Evolutionary conservation across 2,329 filamentous ascomycete genomes (phyloP), one percentile per base, ranked within the genome.

Genomic region (Fusarium penzigii): DNA sequence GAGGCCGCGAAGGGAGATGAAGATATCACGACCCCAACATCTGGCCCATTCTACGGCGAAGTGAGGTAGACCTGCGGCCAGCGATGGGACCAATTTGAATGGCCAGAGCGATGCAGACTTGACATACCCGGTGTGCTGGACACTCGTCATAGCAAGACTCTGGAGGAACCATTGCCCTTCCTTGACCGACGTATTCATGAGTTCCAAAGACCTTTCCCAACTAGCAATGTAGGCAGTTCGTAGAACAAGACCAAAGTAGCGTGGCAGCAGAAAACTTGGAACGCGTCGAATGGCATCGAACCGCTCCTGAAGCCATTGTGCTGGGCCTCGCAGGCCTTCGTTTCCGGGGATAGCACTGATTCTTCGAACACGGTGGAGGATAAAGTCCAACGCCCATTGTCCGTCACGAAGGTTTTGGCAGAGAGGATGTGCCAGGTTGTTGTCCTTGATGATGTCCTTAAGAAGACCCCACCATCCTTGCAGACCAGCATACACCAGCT

Each of bases 381-480:
- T 89, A 72, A 93, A 97, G 69, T 97, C 92, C 17, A 97, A 75
- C 3, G 91, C 88, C 94, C 94, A 99, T 60, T 92, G 85, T 0
- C 94, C 94, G 59, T 95, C 84, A 46, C 94, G 87, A 6, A 99
- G 82, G 66, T 99, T 93, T 65, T 97, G 88, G 71, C 93, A 97
- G 11, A 99, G 80, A 0, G 94, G 90, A 68, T 99, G 94, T 1
- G 90, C 94, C 9, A 99, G 82, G 67, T 97, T 86, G 69, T 99
- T 99, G 58, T 94, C 86, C 46, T 81, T 83, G 62, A 97, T 89
- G 56, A 99, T 88, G 51, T 89, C 80, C 63, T 91, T 87, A 40
- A 99, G 76, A 1, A 96, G 78, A 68, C 92, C 97, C 92, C 93
- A 96, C 93, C 94, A 99, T 38, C 95, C 95, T 70, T 99, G 94